These are phyloP conservation scores for Coprinellus micaceus DNA, from an alignment of 768 basidiomycete species.

Conservation along the genomic window DNA sequence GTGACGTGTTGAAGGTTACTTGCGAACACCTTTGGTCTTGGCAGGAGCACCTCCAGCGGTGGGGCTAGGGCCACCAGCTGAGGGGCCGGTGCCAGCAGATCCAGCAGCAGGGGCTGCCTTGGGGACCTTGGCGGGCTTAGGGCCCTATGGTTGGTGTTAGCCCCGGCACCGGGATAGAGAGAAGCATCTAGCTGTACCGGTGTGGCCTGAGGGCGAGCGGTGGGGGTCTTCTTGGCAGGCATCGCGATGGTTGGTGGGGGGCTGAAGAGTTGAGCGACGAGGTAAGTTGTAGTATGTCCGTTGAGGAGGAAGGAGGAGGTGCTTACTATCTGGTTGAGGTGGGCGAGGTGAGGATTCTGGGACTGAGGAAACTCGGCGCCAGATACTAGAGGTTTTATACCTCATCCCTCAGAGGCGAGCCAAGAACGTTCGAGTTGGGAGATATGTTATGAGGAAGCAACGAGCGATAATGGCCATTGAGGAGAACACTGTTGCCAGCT, in stretches of 20 bases:
- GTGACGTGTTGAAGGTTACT: not conserved
- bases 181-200: too few relatives aligned
- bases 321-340: not conserved
- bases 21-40: not conserved
- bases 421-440: too few relatives aligned
- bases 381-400: not conserved
- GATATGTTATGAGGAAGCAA: not conserved
- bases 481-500: too few relatives aligned
- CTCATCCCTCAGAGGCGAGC: not conserved
- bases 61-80: not conserved
- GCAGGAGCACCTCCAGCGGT: not conserved
- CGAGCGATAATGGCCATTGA: not conserved
- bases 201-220: not conserved
- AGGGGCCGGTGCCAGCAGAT: not conserved
- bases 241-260: not conserved
- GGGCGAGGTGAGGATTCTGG: not conserved
- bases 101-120: not conserved
- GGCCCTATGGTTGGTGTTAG: not conserved
- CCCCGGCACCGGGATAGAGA: too few relatives aligned
- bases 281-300: not conserved
- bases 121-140: not conserved
- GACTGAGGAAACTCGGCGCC: too few relatives aligned
- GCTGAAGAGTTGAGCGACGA: not conserved
- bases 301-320: not conserved
- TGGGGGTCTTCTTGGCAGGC: not conserved